A percentile compares a stretch with the other conserved stretches of the same genome.
Evolutionary conservation across 2,329 filamentous ascomycete species (phyloP).

Genomic region (Alternaria solani): DNA sequence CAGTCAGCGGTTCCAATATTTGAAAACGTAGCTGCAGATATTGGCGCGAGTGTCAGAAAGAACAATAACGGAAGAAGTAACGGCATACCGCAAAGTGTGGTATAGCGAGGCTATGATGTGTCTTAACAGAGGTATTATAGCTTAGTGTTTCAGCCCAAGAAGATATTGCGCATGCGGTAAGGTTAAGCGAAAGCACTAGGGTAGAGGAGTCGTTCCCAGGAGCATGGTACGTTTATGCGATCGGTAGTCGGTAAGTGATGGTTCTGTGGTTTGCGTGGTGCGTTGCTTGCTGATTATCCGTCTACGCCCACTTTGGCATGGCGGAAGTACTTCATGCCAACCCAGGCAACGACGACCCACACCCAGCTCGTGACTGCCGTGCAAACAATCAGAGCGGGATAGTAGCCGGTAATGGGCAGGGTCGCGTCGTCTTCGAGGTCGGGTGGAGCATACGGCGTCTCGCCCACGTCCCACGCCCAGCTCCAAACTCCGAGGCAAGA

Average conservation of each 20-base stretch:
- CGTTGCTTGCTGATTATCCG: conserved; percentile 26
- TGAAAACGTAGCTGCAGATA: conserved; percentile 17
- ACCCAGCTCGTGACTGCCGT: conserved; percentile 99
- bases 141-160: conserved; percentile 46
- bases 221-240: conserved; percentile 19
- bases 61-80: conserved; percentile 11
- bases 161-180: conserved; percentile 40
- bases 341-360: conserved; percentile 97
- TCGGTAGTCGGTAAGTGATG: conserved; percentile 17
- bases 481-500: conserved; percentile 95
- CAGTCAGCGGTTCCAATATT: conserved; percentile 18
- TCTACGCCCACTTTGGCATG: conserved; percentile 87
- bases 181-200: conserved; percentile 34
- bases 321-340: conserved; percentile 99
- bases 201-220: conserved; percentile 28
- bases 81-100: conserved; percentile 10
- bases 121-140: conserved; percentile 33
- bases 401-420: conserved; percentile 94
- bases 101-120: conserved; percentile 15
- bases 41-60: conserved; percentile 5
- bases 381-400: conserved; percentile 90
- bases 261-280: conserved; percentile 7
- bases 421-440: conserved; percentile 96
- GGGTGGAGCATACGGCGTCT: conserved; percentile 92
- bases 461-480: conserved; percentile 99